phyloP scores from a whole-genome alignment of 306 rosid genomes.

The Comarum palustre region DNA sequence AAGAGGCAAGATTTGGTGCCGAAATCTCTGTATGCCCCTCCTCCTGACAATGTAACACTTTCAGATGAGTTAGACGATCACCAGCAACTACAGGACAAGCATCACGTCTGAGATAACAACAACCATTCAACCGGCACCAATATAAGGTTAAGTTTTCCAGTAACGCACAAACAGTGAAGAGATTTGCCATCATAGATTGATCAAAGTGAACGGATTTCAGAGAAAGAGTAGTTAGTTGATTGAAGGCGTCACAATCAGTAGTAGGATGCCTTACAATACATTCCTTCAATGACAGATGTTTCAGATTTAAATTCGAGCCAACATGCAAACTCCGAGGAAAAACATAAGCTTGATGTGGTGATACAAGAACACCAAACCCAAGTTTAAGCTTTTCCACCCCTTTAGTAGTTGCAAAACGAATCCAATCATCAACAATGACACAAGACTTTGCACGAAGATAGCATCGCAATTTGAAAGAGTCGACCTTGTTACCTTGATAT shows the following conservation, averaged over 20 bases:
- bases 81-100: background rate
- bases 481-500: background rate
- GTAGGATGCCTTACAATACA: background rate
- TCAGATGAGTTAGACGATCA: background rate
- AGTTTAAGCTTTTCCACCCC: background rate
- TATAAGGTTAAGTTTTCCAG: background rate
- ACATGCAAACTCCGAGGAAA: background rate
- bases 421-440: background rate
- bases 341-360: background rate
- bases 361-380: background rate
- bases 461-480: background rate
- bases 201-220: background rate
- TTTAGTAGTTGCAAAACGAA: background rate
- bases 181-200: background rate
- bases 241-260: background rate
- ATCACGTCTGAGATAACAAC: background rate
- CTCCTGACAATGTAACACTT: too few species aligned
- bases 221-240: background rate
- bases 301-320: background rate
- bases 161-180: background rate
- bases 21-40: background rate
- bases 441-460: background rate
- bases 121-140: background rate
- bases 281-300: background rate
- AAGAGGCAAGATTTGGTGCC: background rate